Evolutionary conservation across 345 rosid species (phyloP).

Genomic region (Bruguiera parviflora): DNA sequence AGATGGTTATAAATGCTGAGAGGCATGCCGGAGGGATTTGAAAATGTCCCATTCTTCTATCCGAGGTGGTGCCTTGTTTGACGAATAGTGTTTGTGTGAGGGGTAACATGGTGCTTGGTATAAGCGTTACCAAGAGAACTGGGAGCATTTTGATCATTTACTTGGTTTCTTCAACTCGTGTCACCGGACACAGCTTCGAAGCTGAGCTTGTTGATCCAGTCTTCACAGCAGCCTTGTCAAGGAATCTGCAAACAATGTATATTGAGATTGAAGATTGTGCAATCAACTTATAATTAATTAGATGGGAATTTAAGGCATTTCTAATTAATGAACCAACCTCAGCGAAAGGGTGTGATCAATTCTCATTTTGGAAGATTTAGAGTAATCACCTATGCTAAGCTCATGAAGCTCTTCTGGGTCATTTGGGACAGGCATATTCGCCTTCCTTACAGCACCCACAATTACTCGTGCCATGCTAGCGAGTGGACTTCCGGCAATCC

Average conservation of each 20-base stretch:
- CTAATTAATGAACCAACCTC: conserved; percentile 28
- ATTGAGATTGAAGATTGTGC: too few species aligned
- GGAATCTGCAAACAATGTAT: conserved; percentile 35
- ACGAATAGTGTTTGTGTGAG: conserved; percentile 53
- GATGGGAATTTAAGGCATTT: too few species aligned
- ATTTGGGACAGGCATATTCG: conserved; percentile 32
- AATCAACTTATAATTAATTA: too few species aligned
- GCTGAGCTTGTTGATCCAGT: conserved; percentile 28
- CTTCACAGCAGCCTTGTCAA: conserved; percentile 59
- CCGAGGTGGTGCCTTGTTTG: conserved; percentile 62
- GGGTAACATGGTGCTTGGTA: conserved; percentile 50
- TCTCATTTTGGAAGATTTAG: conserved; percentile 27
- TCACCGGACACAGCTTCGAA: conserved; percentile 53
- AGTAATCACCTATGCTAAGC: conserved; percentile 31
- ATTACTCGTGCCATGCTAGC: conserved; percentile 44
- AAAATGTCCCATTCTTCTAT: conserved; percentile 53
- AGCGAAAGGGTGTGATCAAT: conserved; percentile 42
- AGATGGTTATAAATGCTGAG: conserved; percentile 55
- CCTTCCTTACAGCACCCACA: conserved; percentile 45
- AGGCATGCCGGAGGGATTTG: conserved; percentile 73
- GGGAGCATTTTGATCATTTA: conserved; percentile 66
- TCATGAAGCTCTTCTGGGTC: conserved; percentile 53
- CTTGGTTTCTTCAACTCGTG: conserved; percentile 68
- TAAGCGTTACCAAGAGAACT: conserved; percentile 33
- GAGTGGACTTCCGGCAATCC: conserved; percentile 45